Evolutionary conservation across 805 yeast genomes (phyloP).

Genomic region (Ogataea zsoltii): DNA sequence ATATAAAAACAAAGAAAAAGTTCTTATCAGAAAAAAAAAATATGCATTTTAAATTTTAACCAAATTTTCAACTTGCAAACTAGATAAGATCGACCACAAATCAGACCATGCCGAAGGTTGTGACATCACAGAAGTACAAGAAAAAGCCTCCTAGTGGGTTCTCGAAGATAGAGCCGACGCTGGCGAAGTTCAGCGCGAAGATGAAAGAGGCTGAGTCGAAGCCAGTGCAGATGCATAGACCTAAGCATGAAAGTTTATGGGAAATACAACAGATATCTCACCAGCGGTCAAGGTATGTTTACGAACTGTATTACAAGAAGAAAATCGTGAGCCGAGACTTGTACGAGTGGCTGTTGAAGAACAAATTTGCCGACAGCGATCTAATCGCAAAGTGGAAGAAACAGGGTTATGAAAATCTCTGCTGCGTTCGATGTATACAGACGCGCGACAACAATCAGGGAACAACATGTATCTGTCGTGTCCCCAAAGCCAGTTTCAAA

Average conservation of each 20-base stretch:
- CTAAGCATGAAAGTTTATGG: slow-evolving; percentile 65
- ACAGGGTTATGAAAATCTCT: slow-evolving; percentile 77
- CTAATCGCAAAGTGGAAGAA: slow-evolving; percentile 69
- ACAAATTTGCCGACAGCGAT: slow-evolving; percentile 64
- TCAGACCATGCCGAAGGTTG: slow-evolving; percentile 10
- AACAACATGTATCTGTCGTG: slow-evolving; percentile 81
- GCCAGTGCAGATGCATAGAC: slow-evolving; percentile 41
- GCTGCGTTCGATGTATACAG: slow-evolving; percentile 80
- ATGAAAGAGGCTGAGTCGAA: slow-evolving; percentile 53
- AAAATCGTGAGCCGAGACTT: slow-evolving; percentile 65
- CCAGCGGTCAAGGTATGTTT: slow-evolving; percentile 74
- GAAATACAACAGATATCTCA: slow-evolving; percentile 69
- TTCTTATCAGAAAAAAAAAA: slow-evolving; percentile 3
- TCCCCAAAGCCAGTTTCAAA: slow-evolving; percentile 59
- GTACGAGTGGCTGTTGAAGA: slow-evolving; percentile 71
- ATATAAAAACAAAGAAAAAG: neutral
- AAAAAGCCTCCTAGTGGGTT: slow-evolving; percentile 72
- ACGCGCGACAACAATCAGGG: slow-evolving; percentile 61
- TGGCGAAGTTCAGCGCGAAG: slow-evolving; percentile 56
- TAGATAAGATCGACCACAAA: no score
- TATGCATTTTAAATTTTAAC: no score
- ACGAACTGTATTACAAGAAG: slow-evolving; percentile 69
- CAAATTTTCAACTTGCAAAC: no score
- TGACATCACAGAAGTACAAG: slow-evolving; percentile 15
- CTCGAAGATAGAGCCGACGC: slow-evolving; percentile 64